A percentile compares a stretch with the other conserved stretches of the same genome.
These are phyloP conservation scores for Ochetophila trinervis DNA, from an alignment of 306 rosid species.

Conservation along the genomic window DNA sequence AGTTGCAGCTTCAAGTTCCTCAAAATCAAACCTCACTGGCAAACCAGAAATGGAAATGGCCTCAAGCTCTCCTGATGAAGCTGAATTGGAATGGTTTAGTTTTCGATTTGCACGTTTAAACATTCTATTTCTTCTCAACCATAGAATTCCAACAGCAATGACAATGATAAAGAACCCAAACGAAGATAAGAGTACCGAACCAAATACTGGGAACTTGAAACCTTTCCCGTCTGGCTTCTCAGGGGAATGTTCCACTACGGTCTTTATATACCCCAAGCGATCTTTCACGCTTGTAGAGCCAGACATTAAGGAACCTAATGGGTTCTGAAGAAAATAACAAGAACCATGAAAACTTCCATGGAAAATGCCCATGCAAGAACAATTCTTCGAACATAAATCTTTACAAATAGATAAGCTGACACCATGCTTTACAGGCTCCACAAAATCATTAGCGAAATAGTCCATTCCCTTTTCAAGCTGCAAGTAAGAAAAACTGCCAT, in stretches of 20 bases:
- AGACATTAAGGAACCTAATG: slow-evolving; percentile 10
- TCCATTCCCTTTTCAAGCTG: not conserved
- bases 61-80: slow-evolving; percentile 15
- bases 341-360: slow-evolving; percentile 14
- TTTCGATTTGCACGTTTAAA: not conserved
- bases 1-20: slow-evolving; percentile 23
- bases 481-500: slow-evolving; percentile 7
- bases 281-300: not conserved
- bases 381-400: slow-evolving; percentile 12
- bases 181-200: slow-evolving; percentile 12
- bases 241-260: not conserved
- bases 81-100: slow-evolving; percentile 4
- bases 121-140: slow-evolving; percentile 5
- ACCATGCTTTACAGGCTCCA: not conserved
- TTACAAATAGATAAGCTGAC: slow-evolving; percentile 8
- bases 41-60: slow-evolving; percentile 24
- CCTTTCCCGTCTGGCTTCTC: not conserved
- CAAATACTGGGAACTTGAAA: slow-evolving; percentile 4
- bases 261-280: slow-evolving; percentile 23
- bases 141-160: not conserved
- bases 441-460: slow-evolving; percentile 19
- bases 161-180: slow-evolving; percentile 9
- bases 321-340: slow-evolving; percentile 10
- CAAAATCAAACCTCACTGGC: slow-evolving; percentile 20
- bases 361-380: slow-evolving; percentile 24